Evolutionary conservation across 441 rosid species (phyloP).

Genomic region (Euphorbia corollata): DNA sequence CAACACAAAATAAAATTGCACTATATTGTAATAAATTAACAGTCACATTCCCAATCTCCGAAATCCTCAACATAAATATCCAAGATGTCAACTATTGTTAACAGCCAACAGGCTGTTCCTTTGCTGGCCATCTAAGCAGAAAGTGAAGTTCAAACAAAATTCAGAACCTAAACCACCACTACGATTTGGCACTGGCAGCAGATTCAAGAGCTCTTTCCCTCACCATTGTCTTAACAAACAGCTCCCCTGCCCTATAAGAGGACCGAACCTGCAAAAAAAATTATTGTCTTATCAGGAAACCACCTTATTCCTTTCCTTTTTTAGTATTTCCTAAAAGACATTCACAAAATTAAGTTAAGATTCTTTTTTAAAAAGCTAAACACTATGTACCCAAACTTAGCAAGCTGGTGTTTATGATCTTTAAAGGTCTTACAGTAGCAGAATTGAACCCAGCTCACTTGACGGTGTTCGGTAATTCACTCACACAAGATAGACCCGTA

Average conservation of each 20-base stretch:
- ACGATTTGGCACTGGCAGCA: slow-evolving; percentile 16
- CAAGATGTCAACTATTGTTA: neutral
- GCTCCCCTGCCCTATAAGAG: slow-evolving; percentile 88
- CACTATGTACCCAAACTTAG: neutral
- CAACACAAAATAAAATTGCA: neutral
- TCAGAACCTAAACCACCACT: slow-evolving; percentile 9
- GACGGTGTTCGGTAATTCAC: slow-evolving; percentile 3
- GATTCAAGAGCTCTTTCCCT: slow-evolving; percentile 36
- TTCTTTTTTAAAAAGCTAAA: neutral
- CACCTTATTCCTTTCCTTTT: neutral
- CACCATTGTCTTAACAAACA: slow-evolving; percentile 85
- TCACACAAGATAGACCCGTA: neutral
- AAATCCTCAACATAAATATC: neutral
- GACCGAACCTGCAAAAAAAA: slow-evolving; percentile 60
- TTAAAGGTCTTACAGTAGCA: too few relatives aligned
- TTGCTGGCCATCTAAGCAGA: too few relatives aligned
- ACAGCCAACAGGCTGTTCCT: neutral
- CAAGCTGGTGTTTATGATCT: neutral
- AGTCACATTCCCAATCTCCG: neutral
- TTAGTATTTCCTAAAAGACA: neutral
- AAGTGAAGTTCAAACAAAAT: too few relatives aligned
- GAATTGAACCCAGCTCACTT: too few relatives aligned
- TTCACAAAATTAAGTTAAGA: neutral
- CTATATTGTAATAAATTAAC: neutral
- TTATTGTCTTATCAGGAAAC: neutral